Evolutionary conservation across 2,329 filamentous ascomycete genomes (phyloP).

Genomic region (Stemphylium beticola): DNA sequence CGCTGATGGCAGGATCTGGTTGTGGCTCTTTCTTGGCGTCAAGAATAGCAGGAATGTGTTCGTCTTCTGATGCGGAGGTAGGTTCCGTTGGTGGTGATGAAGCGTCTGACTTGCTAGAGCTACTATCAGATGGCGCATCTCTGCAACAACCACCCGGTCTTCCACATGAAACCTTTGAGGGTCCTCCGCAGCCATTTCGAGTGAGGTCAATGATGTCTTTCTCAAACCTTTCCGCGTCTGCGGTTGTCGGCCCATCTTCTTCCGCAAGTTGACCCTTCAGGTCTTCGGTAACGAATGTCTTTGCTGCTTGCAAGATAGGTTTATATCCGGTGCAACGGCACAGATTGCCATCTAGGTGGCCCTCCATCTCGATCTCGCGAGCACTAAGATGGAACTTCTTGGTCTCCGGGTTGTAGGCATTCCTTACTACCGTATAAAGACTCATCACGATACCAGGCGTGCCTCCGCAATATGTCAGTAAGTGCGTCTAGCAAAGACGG

Average conservation of each 20-base stretch:
- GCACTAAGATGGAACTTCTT: constrained; percentile 43
- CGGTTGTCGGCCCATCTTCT: constrained; percentile 59
- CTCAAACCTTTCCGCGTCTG: constrained; percentile 30
- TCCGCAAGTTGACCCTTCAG: constrained; percentile 56
- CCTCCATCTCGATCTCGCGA: constrained; percentile 47
- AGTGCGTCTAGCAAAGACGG: rapidly evolving
- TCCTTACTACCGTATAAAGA: constrained; percentile 86
- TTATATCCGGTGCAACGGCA: constrained; percentile 94
- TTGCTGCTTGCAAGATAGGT: constrained; percentile 89
- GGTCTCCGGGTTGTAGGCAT: constrained; percentile 54
- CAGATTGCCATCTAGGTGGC: constrained; percentile 85
- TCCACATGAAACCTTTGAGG: constrained; percentile 42
- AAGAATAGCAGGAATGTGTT: constrained; percentile 33
- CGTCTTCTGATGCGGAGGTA: constrained; percentile 33
- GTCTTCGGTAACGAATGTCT: constrained; percentile 74
- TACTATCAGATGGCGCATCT: constrained; percentile 39
- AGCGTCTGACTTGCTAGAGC: constrained; percentile 35
- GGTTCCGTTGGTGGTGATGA: constrained; percentile 42
- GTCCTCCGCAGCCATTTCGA: constrained; percentile 30
- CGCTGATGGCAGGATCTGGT: constrained; percentile 34
- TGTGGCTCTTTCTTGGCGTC: constrained; percentile 28
- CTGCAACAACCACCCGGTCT: constrained; percentile 48
- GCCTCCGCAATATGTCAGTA: constrained; percentile 10
- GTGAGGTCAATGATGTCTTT: constrained; percentile 36
- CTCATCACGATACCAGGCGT: constrained; percentile 95